Evolutionary conservation across 2,329 filamentous ascomycete genomes (phyloP).

Genomic region (Nigrograna mackinnonii): DNA sequence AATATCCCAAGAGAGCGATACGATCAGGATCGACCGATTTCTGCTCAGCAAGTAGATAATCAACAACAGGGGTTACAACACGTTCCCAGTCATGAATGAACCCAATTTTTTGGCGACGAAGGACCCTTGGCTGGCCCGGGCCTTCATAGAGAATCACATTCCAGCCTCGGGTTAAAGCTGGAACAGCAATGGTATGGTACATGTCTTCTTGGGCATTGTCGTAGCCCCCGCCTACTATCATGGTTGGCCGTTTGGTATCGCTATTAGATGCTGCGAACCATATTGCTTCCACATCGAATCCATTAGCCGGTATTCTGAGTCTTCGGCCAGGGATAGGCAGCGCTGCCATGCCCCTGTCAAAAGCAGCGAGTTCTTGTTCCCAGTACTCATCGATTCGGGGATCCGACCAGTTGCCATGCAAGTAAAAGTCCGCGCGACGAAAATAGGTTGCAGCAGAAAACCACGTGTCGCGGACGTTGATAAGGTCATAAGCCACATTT

Average conservation of each 20-base stretch:
- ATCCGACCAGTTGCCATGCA: constrained; percentile 8
- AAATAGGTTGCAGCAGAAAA: constrained; percentile 9
- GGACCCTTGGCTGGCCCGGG: constrained; percentile 32
- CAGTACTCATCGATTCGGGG: constrained; percentile 6
- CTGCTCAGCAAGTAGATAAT: constrained; percentile 25
- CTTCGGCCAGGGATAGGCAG: constrained; percentile 7
- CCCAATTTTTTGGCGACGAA: constrained; percentile 23
- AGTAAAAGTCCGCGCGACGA: constrained; percentile 12
- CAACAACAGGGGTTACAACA: constrained; percentile 30
- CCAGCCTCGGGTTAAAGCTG: constrained; percentile 32
- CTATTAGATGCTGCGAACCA: constrained; percentile 8
- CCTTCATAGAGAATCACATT: constrained; percentile 38
- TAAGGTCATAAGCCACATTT: neutral
- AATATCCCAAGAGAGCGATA: constrained; percentile 29
- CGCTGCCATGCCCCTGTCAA: constrained; percentile 7
- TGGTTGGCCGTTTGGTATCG: constrained; percentile 19
- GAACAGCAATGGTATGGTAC: constrained; percentile 24
- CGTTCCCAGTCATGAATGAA: constrained; percentile 37
- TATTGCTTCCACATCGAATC: constrained; percentile 6
- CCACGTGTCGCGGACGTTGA: constrained; percentile 3
- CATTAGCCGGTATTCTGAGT: constrained; percentile 5
- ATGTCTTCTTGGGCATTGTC: constrained; percentile 34
- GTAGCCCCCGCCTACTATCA: constrained; percentile 27
- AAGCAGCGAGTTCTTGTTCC: constrained; percentile 3
- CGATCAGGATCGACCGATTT: constrained; percentile 22